A percentile compares a stretch with the other conserved stretches of the same genome.
These are phyloP conservation scores for Panicum virgatum DNA, from an alignment of 202 grass and related monocot genomes.

Conservation along the genomic window DNA sequence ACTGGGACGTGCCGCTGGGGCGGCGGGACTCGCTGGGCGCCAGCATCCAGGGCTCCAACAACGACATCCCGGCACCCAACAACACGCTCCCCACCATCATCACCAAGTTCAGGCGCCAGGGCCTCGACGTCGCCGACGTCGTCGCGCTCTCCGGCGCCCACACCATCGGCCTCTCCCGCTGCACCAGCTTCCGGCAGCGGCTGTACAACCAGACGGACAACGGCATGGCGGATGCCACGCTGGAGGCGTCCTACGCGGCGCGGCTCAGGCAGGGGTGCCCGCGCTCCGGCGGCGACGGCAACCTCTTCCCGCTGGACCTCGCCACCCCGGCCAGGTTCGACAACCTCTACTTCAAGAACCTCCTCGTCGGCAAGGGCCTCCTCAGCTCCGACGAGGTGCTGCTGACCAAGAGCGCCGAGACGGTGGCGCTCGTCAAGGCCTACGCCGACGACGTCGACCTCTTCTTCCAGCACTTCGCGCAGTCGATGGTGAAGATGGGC, in stretches of 20 bases:
- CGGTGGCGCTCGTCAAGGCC: constrained; percentile 60
- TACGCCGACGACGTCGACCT: constrained; percentile 54
- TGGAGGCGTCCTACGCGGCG: constrained; percentile 45
- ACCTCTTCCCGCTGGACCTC: constrained; percentile 70
- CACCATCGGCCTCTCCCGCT: constrained; percentile 74
- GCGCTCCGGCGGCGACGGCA: constrained; percentile 62
- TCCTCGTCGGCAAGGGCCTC: constrained; percentile 59
- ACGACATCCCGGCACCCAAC: constrained; percentile 79
- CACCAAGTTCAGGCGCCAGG: constrained; percentile 67
- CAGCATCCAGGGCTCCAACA: constrained; percentile 75
- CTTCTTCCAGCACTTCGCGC: constrained; percentile 76
- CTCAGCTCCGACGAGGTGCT: constrained; percentile 81
- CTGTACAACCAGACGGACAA: constrained; percentile 82
- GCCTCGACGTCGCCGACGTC: constrained; percentile 54
- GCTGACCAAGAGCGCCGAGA: constrained; percentile 64
- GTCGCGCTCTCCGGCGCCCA: constrained; percentile 68
- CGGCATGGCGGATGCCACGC: constrained; percentile 54
- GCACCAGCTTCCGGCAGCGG: constrained; percentile 85
- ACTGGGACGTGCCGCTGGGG: constrained; percentile 75
- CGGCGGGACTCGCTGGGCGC: constrained; percentile 68
- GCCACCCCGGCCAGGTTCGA: constrained; percentile 59
- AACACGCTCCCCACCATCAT: constrained; percentile 81
- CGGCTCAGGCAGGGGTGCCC: constrained; percentile 59
- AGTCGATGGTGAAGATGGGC: constrained; percentile 92
- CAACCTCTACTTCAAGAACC: constrained; percentile 79